Evolutionary conservation across 2,329 filamentous ascomycete genomes (phyloP), one percentile per base, ranked within the genome.

Genomic region (Hypocrella siamensis): DNA sequence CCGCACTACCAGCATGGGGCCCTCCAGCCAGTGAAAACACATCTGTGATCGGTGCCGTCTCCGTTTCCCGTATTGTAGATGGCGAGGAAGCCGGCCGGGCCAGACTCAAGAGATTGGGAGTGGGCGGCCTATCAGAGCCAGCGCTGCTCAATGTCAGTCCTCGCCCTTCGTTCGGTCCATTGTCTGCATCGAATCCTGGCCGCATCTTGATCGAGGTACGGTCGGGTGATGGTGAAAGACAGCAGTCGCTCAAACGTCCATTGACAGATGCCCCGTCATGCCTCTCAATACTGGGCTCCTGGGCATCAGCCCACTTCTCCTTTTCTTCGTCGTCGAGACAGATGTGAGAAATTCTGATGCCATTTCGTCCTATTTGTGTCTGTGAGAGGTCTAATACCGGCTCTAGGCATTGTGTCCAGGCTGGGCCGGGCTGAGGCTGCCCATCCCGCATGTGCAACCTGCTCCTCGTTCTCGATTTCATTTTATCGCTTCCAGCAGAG

Each of bases 91-190:
- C 37, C 14, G 55, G 57, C 2, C 56, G 48, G 6, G 42, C 26
- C 4, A 58, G 43, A 19, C 45, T 43, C 17, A 61, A 40, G 30
- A 60, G 53, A 4, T 56, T 53, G 4, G 55, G 57, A 5, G 60
- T 44, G 1, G 53, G 52, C 1, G 55, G 54, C n/a, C 19, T 54
- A 51, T 21, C 58, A 52, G 5, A 42, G 47, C 31, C 49, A 42
- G 2, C 53, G 48, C 0, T 52, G 40, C 52, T 58, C 62, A 7
- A 49, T 57, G 2, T 58, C 57, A 2, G 59, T 39, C 26, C 44
- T 54, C 0, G 43, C 47, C 1, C 51, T 46, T 14, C 32, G 38
- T 35, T 33, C 44, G 7, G 33, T 17, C 4, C 28, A 22, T n/a
- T 25, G 14, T 10, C 22, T 19, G n/a, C 19, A 4, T 21, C 19